These are phyloP conservation scores for Adiantum capillusveneris DNA, from an alignment of 75 land plant species.

Conservation along the genomic window DNA sequence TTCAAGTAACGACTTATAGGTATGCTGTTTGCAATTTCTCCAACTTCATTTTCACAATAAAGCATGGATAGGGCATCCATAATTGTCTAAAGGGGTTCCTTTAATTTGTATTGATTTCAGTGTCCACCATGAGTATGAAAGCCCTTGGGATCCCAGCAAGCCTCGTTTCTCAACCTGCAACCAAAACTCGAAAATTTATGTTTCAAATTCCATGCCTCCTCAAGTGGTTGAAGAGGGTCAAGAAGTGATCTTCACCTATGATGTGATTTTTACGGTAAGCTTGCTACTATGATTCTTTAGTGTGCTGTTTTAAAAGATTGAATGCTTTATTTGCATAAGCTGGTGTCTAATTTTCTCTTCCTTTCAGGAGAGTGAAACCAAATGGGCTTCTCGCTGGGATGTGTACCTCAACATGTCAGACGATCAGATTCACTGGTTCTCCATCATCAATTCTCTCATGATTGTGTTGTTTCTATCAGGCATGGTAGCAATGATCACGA, in stretches of 20 bases:
- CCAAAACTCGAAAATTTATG: conserved; percentile 39
- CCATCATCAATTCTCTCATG: conserved; percentile 65
- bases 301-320: not conserved
- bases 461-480: conserved; percentile 67
- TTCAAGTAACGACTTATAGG: conserved; percentile 86
- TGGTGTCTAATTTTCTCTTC: not conserved
- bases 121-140: conserved; percentile 62
- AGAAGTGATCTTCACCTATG: conserved; percentile 74
- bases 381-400: conserved; percentile 80
- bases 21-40: too few species aligned
- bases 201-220: conserved; percentile 38
- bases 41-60: too few species aligned
- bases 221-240: conserved; percentile 62
- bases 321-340: not conserved
- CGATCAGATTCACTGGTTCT: conserved; percentile 73
- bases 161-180: conserved; percentile 73
- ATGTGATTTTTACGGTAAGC: conserved; percentile 49
- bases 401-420: conserved; percentile 63
- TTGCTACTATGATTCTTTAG: not conserved
- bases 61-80: too few species aligned
- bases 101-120: too few species aligned
- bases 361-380: conserved; percentile 43
- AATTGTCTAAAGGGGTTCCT: too few species aligned
- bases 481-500: conserved; percentile 86
- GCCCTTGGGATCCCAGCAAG: conserved; percentile 58